Percentiles rank a stretch among this genome's conserved stretches.
Conservation (phyloP, 768 basidiomycete species). For the Rhodotorula paludigena region DNA sequence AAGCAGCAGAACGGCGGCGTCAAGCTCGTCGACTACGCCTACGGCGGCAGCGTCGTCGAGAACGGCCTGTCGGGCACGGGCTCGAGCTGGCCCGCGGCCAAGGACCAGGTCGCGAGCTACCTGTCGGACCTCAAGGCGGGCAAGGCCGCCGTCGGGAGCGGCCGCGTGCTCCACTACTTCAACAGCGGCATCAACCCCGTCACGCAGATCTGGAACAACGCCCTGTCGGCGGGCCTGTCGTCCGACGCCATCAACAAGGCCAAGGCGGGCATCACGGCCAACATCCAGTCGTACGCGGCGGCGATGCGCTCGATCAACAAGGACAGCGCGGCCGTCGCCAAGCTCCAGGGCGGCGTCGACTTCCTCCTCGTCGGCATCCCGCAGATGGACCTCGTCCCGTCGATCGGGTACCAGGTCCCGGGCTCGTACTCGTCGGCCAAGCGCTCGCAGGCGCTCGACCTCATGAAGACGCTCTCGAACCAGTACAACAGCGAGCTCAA, state of each 20-base stretch:
- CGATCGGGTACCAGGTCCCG: constrained; percentile 5
- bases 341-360: constrained; percentile 5
- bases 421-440: not conserved
- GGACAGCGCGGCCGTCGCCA: not conserved
- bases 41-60: constrained; percentile 30
- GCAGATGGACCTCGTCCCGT: constrained; percentile 31
- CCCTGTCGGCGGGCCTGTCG: constrained; percentile 1
- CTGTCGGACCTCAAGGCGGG: constrained; percentile 20
- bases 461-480: constrained; percentile 24
- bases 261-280: constrained; percentile 11
- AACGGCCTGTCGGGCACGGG: constrained; percentile 24
- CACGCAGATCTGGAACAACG: constrained; percentile 25
- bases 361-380: constrained; percentile 35
- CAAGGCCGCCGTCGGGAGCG: not conserved
- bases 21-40: constrained; percentile 24
- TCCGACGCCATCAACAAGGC: constrained; percentile 10
- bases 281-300: constrained; percentile 5
- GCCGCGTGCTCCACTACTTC: constrained; percentile 30
- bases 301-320: constrained; percentile 16
- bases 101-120: constrained; percentile 27
- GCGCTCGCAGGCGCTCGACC: constrained; percentile 8
- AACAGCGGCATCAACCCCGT: constrained; percentile 34
- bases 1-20: not conserved
- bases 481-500: constrained; percentile 34
- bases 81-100: constrained; percentile 18